Percentiles rank a stretch among this genome's conserved stretches.
Evolutionary conservation across 2,329 filamentous ascomycete species (phyloP).

Genomic region (Fusarium sp.): DNA sequence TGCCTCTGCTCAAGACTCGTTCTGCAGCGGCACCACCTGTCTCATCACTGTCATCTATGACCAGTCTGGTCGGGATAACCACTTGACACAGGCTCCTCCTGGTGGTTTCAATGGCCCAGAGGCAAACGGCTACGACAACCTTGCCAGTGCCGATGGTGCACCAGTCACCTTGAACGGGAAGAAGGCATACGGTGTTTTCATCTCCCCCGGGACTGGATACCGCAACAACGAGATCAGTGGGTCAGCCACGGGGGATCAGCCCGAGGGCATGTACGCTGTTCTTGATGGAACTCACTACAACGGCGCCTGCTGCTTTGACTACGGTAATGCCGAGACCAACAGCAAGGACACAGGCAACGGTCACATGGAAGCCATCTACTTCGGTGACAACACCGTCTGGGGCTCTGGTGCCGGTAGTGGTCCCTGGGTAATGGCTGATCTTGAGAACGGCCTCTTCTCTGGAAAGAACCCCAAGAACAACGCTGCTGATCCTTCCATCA

Average conservation of each 20-base stretch:
- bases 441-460: conserved; percentile 76
- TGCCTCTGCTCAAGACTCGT: conserved; percentile 70
- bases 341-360: conserved; percentile 68
- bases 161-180: conserved; percentile 30
- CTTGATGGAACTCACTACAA: conserved; percentile 36
- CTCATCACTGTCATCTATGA: conserved; percentile 75
- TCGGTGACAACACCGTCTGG: conserved; percentile 66
- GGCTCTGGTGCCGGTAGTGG: conserved; percentile 69
- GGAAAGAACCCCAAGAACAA: conserved; percentile 52
- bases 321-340: conserved; percentile 58
- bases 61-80: conserved; percentile 72
- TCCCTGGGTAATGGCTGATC: conserved; percentile 77
- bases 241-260: conserved; percentile 23
- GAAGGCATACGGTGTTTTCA: conserved; percentile 32
- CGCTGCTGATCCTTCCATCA: conserved; percentile 15
- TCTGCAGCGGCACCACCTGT: conserved; percentile 72
- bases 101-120: conserved; percentile 59
- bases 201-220: conserved; percentile 29
- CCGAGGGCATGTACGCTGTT: conserved; percentile 29
- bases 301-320: conserved; percentile 29
- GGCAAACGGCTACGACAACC: conserved; percentile 21
- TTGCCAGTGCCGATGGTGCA: conserved; percentile 29
- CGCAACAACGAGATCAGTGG: conserved; percentile 21
- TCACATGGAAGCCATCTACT: conserved; percentile 79
- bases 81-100: conserved; percentile 71